Conservation (phyloP, 768 basidiomycete species). For the Leucosporidium scottii region DNA sequence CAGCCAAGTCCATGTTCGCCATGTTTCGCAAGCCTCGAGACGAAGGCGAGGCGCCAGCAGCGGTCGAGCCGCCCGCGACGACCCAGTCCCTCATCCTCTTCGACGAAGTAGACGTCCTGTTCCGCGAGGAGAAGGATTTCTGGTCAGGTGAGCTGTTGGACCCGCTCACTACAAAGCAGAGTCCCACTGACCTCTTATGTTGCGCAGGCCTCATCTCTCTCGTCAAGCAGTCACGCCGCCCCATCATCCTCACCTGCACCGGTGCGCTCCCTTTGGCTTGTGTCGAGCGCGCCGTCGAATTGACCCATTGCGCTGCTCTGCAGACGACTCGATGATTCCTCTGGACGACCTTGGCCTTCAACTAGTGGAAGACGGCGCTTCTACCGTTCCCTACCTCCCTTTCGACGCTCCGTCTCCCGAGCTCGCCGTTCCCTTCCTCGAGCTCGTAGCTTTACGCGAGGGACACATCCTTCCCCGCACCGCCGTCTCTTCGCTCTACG, state of each 20-base stretch:
- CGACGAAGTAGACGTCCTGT: slow-evolving; percentile 93
- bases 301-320: not conserved
- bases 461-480: slow-evolving; percentile 45
- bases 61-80: slow-evolving; percentile 38
- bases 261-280: slow-evolving; percentile 51
- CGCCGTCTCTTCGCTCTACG: slow-evolving; percentile 45
- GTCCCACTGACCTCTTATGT: slow-evolving; percentile 38
- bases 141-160: slow-evolving; percentile 28
- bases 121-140: slow-evolving; percentile 65
- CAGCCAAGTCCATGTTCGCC: slow-evolving; percentile 2
- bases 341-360: slow-evolving; percentile 50
- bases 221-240: slow-evolving; percentile 73
- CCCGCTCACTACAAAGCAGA: too few species aligned
- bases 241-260: slow-evolving; percentile 91
- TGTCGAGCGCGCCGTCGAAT: not conserved
- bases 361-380: slow-evolving; percentile 42
- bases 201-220: slow-evolving; percentile 75
- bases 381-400: slow-evolving; percentile 60
- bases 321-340: slow-evolving; percentile 71
- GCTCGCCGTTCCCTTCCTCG: slow-evolving; percentile 57
- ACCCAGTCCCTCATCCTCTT: slow-evolving; percentile 82
- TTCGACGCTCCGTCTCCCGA: slow-evolving; percentile 53
- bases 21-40: slow-evolving; percentile 16
- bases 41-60: slow-evolving; percentile 7
- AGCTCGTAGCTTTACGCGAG: slow-evolving; percentile 56